A percentile compares a stretch with the other conserved stretches of the same genome.
Conservation (phyloP, 2,329 filamentous ascomycete species). For the Ceratocystis eucalypticola region DNA sequence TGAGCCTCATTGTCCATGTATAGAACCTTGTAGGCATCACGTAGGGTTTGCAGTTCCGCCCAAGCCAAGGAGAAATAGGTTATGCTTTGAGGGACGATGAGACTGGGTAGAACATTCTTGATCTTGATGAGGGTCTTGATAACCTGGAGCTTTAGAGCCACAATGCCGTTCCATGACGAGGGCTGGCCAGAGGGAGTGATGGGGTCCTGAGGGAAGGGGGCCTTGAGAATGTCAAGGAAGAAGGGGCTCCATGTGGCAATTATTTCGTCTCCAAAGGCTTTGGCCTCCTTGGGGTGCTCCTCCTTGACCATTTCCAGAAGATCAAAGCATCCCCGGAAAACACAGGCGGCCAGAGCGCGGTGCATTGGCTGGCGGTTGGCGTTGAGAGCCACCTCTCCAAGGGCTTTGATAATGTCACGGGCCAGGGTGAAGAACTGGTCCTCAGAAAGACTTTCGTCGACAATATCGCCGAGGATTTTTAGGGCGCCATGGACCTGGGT, state of each 20-base stretch:
- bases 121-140: conserved; percentile 89
- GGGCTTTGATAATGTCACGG: conserved; percentile 65
- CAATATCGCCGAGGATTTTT: conserved; percentile 73
- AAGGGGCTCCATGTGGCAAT: conserved; percentile 79
- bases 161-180: conserved; percentile 62
- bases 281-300: conserved; percentile 75
- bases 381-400: conserved; percentile 71
- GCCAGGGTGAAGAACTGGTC: conserved; percentile 90
- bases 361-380: conserved; percentile 60
- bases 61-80: conserved; percentile 76
- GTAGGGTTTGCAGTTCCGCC: conserved; percentile 67
- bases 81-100: conserved; percentile 70
- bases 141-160: conserved; percentile 85
- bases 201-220: conserved; percentile 53
- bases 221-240: conserved; percentile 67
- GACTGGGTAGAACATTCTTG: conserved; percentile 65
- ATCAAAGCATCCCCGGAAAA: conserved; percentile 86
- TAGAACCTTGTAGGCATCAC: conserved; percentile 61
- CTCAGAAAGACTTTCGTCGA: conserved; percentile 87
- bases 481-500: conserved; percentile 77
- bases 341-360: conserved; percentile 72
- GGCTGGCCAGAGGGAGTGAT: conserved; percentile 37
- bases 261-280: conserved; percentile 76
- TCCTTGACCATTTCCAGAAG: conserved; percentile 95
- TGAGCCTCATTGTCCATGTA: conserved; percentile 80